Base-by-base conservation (phyloP, 2,329 filamentous ascomycete genomes). In the Fusarium bulbicola region DNA sequence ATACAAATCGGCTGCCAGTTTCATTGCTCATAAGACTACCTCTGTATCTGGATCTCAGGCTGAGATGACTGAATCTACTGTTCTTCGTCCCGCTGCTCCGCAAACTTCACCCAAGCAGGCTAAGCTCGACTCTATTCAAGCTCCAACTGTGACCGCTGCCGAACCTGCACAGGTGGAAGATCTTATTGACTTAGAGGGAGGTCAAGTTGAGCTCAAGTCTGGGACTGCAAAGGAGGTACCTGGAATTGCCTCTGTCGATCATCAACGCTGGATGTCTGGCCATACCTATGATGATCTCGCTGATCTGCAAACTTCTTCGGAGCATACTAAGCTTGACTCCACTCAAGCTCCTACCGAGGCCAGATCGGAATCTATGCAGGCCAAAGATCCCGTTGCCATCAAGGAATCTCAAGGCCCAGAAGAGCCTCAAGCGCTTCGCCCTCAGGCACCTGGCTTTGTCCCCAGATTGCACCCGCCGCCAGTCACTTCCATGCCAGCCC, bases 211-310 rank as follows among this genome's bases (percentile, higher is more conserved):
- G 56, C 47, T 21, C 18, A 54, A 66, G 42, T 39, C 42, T 24
- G 37, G 57, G 37, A 21, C 21, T 32, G 56, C 56, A 20, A 43
- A 40, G 26, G 40, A 30, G 30, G 37, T 39, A 42, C 39, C 84
- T 42, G 88, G 87, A 0, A 82, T 90, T 7, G 86, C 84, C 0
- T 82, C 84, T 2, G 89, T 90, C 69, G 75, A 82, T 24, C 78
- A 82, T 60, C 67, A 67, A 2, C 77, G 79, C 7, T 88, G 87
- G 83, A 82, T 77, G 63, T 68, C 73, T 7, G 75, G 79, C 36
- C 67, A 80, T 34, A 67, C 68, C 12, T 65, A 71, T 26, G 47
- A 52, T 34, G 49, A 52, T 46, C 34, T 45, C 15, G 30, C 24
- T 34, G 39, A 15, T 57, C 54, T 47, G 34, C 54, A 47, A 21